These are phyloP conservation scores for Trichoderma arundinaceum DNA, from an alignment of 2,329 filamentous ascomycete genomes.

Conservation along the genomic window DNA sequence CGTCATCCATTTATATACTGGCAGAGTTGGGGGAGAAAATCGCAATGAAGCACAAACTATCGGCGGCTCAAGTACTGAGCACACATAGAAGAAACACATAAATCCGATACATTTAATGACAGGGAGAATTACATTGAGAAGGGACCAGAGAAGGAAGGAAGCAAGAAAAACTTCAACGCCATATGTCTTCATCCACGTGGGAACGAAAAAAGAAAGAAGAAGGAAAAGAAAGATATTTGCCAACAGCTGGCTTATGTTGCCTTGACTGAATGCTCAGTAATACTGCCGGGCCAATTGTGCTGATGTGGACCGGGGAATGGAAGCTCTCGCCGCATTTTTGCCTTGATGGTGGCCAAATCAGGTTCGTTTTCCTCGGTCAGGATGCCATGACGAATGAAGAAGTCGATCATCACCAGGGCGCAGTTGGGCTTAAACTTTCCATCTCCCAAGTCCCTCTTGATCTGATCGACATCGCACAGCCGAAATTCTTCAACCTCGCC, in stretches of 20 bases:
- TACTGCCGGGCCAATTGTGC: conserved; percentile 43
- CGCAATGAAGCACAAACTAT: background rate
- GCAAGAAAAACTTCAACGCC: background rate
- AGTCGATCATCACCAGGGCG: conserved; percentile 81
- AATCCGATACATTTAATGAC: background rate
- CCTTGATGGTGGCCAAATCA: conserved; percentile 75
- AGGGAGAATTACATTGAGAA: background rate
- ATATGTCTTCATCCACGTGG: background rate
- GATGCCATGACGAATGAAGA: conserved; percentile 84
- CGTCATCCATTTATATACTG: background rate
- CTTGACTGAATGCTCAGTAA: background rate
- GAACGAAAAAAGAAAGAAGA: background rate
- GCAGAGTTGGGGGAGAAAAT: background rate
- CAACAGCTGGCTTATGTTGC: conserved; percentile 14
- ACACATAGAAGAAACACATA: background rate
- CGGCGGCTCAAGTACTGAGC: background rate
- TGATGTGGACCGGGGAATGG: conserved; percentile 76
- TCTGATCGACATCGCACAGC: conserved; percentile 77
- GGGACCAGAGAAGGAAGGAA: background rate
- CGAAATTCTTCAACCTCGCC: conserved; percentile 87
- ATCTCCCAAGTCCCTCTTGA: conserved; percentile 69
- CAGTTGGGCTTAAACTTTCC: conserved; percentile 95
- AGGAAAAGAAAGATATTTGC: background rate
- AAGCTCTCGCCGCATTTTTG: conserved; percentile 76
- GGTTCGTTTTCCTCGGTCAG: conserved; percentile 79